phyloP scores from a whole-genome alignment of 176 grass and related monocot genomes.

The Triticum monococcum region DNA sequence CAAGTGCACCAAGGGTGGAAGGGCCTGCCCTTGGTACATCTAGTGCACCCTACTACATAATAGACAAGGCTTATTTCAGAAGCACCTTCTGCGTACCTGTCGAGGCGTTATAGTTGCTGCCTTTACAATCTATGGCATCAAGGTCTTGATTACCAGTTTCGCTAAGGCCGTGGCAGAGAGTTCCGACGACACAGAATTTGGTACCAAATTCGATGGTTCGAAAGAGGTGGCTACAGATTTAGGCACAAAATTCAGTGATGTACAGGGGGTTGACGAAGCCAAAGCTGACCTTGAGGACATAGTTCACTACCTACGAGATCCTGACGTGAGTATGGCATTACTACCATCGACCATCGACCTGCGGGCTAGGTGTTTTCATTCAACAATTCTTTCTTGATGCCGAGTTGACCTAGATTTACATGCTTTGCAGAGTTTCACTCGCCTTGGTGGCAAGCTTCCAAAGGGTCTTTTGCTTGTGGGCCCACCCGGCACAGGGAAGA shows the following conservation, averaged over 20 bases:
- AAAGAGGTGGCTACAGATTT: constrained; percentile 72
- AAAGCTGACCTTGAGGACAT: constrained; percentile 16
- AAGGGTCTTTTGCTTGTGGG: constrained; percentile 86
- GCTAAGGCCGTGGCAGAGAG: neutral
- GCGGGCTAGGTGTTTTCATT: neutral
- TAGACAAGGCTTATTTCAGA: constrained; percentile 64
- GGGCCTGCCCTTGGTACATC: constrained; percentile 68
- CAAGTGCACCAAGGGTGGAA: constrained; percentile 45
- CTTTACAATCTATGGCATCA: constrained; percentile 48
- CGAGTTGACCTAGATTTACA: neutral
- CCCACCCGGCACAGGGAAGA: constrained; percentile 4
- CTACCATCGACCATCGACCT: neutral
- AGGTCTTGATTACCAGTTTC: constrained; percentile 10
- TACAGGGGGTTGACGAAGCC: neutral
- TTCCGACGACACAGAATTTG: neutral
- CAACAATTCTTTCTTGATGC: neutral
- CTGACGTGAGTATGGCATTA: constrained; percentile 45
- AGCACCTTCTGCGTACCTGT: constrained; percentile 78
- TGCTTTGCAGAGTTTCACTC: constrained; percentile 68
- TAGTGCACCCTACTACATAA: constrained; percentile 69
- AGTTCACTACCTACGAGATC: constrained; percentile 14
- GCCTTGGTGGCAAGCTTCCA: constrained; percentile 86
- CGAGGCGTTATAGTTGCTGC: constrained; percentile 61
- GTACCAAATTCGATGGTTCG: constrained; percentile 30
- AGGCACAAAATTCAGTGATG: constrained; percentile 51